Base-by-base conservation (phyloP, 2,329 filamentous ascomycete species). In the Elsinoe perseae region DNA sequence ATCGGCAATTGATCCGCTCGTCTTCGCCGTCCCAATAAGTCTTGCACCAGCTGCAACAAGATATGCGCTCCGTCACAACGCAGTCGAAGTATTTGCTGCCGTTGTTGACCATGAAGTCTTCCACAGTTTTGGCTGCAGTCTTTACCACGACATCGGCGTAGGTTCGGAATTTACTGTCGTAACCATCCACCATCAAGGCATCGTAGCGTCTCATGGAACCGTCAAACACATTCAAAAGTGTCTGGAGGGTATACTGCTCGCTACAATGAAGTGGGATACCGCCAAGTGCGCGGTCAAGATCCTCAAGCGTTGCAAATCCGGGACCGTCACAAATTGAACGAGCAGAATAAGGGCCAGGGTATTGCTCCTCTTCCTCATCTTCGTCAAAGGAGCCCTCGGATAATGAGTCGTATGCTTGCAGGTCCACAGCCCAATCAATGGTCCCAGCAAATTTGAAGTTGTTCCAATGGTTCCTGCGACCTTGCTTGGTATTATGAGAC, bases 361-460 rank as follows among this genome's bases (percentile, higher is more conserved):
- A n/a, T n/a, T n/a, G n/a, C n/a, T n/a, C n/a, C n/a, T n/a, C n/a
- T n/a, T n/a, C n/a, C n/a, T n/a, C n/a, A n/a, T n/a, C n/a, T n/a
- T n/a, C n/a, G n/a, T n/a, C n/a, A n/a, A n/a, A n/a, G n/a, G n/a
- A n/a, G n/a, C n/a, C n/a, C n/a, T n/a, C n/a, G n/a, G n/a, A n/a
- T n/a, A n/a, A n/a, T n/a, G n/a, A n/a, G n/a, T n/a, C n/a, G n/a
- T n/a, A n/a, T n/a, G n/a, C 16, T 25, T 44, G 40, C 5, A 50
- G 25, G 48, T 73, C 71, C 8, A 69, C 59, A 5, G 70, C 70
- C 71, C 70, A 73, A 58, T 73, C 70, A 1, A 61, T 61, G 1
- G 58, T 66, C 8, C 70, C 70, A 7, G 57, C 65, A 56, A 70
- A 68, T 54, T 68, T 68, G 40, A 64, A 61, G 0, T 54, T 20